Conservation (phyloP, 2,329 filamentous ascomycete species). For the Chlorencoelia australis region DNA sequence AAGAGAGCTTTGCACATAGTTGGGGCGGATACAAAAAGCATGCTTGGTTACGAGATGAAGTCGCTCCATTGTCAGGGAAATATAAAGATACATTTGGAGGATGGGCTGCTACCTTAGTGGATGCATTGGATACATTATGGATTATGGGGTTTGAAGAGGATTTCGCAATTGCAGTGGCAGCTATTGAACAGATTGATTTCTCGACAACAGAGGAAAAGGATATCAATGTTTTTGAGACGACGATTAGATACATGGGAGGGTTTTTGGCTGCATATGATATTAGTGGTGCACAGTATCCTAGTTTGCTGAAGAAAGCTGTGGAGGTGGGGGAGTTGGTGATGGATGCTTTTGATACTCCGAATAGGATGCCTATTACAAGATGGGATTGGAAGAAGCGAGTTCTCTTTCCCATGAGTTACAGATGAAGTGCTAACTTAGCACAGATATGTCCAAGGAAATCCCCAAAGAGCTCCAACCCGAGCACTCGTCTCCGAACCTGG, state of each 20-base stretch:
- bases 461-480: conserved; percentile 46
- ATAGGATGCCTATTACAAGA: conserved; percentile 66
- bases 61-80: conserved; percentile 58
- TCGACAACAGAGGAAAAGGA: conserved; percentile 42
- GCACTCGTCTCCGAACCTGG: conserved; percentile 52
- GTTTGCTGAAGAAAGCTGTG: conserved; percentile 58
- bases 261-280: conserved; percentile 81
- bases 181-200: conserved; percentile 69
- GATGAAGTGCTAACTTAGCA: conserved; percentile 32
- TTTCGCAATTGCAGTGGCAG: conserved; percentile 66
- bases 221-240: conserved; percentile 67
- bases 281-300: conserved; percentile 56
- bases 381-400: conserved; percentile 41
- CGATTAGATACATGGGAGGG: conserved; percentile 83
- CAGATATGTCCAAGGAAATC: conserved; percentile 34
- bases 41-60: conserved; percentile 81
- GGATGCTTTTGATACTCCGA: conserved; percentile 74
- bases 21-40: conserved; percentile 75
- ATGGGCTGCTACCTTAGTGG: conserved; percentile 82
- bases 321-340: conserved; percentile 64
- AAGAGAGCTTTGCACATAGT: conserved; percentile 30
- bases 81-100: conserved; percentile 78
- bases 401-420: conserved; percentile 8
- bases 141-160: conserved; percentile 74
- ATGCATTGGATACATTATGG: conserved; percentile 75